phyloP scores from a whole-genome alignment of 78 protist species.

The Anaeramoeba flamelloides region DNA sequence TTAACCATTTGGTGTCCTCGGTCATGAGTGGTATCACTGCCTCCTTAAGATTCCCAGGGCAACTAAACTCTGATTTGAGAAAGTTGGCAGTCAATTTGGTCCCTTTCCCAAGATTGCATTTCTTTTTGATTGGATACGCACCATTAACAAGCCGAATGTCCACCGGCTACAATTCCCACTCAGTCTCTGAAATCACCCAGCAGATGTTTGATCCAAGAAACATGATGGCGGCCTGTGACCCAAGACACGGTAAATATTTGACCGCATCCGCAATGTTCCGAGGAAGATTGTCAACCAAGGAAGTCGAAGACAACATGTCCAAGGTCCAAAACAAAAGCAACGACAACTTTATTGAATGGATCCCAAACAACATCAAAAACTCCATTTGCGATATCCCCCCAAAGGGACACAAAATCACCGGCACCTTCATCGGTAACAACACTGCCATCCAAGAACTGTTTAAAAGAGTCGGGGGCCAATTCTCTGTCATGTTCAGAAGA shows the following conservation, averaged over 20 bases:
- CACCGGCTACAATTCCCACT: constrained; percentile 58
- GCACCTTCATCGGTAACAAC: constrained; percentile 86
- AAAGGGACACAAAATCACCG: constrained; percentile 82
- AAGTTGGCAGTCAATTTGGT: constrained; percentile 91
- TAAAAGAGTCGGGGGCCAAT: constrained; percentile 85
- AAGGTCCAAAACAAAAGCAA: constrained; percentile 80
- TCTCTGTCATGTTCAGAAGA: constrained; percentile 89
- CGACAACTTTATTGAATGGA: constrained; percentile 93
- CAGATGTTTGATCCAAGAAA: constrained; percentile 94
- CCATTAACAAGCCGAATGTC: constrained; percentile 72
- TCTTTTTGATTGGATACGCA: constrained; percentile 88
- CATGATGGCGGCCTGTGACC: constrained; percentile 97
- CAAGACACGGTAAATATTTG: constrained; percentile 89
- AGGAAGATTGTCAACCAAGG: constrained; percentile 85
- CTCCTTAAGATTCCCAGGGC: constrained; percentile 96
- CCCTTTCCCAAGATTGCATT: constrained; percentile 98
- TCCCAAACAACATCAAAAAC: constrained; percentile 94
- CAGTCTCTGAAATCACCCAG: constrained; percentile 91
- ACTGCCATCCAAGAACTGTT: constrained; percentile 94
- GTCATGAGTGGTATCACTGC: constrained; percentile 89
- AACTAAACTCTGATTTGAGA: constrained; percentile 86
- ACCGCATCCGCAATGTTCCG: constrained; percentile 90
- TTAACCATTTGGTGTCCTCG: constrained; percentile 83
- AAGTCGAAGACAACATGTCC: constrained; percentile 90
- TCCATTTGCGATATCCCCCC: constrained; percentile 80